Evolutionary conservation across 495 filamentous ascomycete genomes (phyloP).

Genomic region (Xylaria curta): DNA sequence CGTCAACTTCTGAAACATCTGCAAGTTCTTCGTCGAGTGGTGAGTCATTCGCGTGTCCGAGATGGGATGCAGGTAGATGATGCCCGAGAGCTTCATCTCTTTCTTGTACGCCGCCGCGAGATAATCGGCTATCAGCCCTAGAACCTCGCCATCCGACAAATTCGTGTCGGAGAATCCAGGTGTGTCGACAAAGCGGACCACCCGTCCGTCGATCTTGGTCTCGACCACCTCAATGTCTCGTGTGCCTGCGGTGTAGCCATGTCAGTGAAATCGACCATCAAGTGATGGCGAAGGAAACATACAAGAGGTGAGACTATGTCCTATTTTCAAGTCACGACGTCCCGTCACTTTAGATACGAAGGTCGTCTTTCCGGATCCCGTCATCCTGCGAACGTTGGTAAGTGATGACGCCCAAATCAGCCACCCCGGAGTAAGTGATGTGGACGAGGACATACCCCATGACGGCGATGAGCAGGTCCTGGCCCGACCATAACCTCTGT

Average conservation of each 20-base stretch:
- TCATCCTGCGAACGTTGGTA: slow-evolving; percentile 31
- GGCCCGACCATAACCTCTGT: slow-evolving; percentile 8
- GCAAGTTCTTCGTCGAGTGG: slow-evolving; percentile 48
- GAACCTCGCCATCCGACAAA: slow-evolving; percentile 45
- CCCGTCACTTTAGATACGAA: slow-evolving; percentile 48
- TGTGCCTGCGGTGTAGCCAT: slow-evolving; percentile 29
- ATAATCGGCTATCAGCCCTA: slow-evolving; percentile 46
- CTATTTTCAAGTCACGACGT: slow-evolving; percentile 35
- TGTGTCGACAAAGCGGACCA: slow-evolving; percentile 47
- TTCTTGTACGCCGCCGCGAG: slow-evolving; percentile 35
- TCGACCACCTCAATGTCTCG: slow-evolving; percentile 34
- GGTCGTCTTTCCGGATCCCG: slow-evolving; percentile 51
- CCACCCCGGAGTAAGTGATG: not conserved
- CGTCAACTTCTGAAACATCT: slow-evolving; percentile 55
- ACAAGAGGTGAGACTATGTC: slow-evolving; percentile 42
- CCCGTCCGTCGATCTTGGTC: slow-evolving; percentile 32
- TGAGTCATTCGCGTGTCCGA: slow-evolving; percentile 47
- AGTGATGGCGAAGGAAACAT: slow-evolving; percentile 7
- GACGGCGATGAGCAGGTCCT: slow-evolving; percentile 35
- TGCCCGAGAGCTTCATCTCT: slow-evolving; percentile 37
- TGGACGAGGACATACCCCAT: slow-evolving; percentile 33
- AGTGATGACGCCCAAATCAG: not conserved
- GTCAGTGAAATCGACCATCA: not conserved
- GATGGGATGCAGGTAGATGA: slow-evolving; percentile 58
- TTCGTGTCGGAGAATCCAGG: slow-evolving; percentile 56